Evolutionary conservation across 2,329 filamentous ascomycete genomes (phyloP).

Genomic region (Fusarium solani-melongenae): DNA sequence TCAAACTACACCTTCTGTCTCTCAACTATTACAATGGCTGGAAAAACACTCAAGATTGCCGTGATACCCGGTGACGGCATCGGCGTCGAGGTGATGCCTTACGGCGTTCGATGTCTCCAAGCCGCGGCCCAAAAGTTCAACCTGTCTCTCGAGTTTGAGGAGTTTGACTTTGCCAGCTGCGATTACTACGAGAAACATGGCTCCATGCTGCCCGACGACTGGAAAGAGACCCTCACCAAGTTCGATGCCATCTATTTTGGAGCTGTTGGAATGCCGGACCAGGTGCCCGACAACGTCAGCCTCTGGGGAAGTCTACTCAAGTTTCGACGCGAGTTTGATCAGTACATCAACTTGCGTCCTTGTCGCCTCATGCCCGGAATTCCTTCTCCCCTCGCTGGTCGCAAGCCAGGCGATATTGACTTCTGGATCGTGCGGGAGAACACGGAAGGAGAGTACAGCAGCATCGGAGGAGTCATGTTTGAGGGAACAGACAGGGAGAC

Average conservation of each 20-base stretch:
- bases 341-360: slow-evolving; percentile 76
- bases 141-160: slow-evolving; percentile 67
- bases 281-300: slow-evolving; percentile 73
- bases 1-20: not conserved
- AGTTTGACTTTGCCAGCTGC: slow-evolving; percentile 75
- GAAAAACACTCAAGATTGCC: slow-evolving; percentile 58
- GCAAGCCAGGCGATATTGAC: slow-evolving; percentile 69
- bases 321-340: slow-evolving; percentile 74
- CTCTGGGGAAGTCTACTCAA: slow-evolving; percentile 75
- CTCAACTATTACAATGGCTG: slow-evolving; percentile 47
- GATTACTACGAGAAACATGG: slow-evolving; percentile 63
- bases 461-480: slow-evolving; percentile 72
- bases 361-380: slow-evolving; percentile 71
- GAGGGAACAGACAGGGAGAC: slow-evolving; percentile 68
- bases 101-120: slow-evolving; percentile 70
- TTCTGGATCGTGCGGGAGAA: slow-evolving; percentile 77
- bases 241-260: slow-evolving; percentile 77
- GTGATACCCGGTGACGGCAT: slow-evolving; percentile 77
- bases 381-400: slow-evolving; percentile 63
- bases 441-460: slow-evolving; percentile 75
- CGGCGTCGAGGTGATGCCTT: slow-evolving; percentile 73
- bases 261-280: slow-evolving; percentile 67
- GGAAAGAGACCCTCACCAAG: slow-evolving; percentile 63
- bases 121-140: slow-evolving; percentile 59
- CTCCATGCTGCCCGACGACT: slow-evolving; percentile 55